A percentile compares a stretch with the other conserved stretches of the same genome.
Conservation (phyloP, 208 protist genomes). For the Borovskyia barvae region DNA sequence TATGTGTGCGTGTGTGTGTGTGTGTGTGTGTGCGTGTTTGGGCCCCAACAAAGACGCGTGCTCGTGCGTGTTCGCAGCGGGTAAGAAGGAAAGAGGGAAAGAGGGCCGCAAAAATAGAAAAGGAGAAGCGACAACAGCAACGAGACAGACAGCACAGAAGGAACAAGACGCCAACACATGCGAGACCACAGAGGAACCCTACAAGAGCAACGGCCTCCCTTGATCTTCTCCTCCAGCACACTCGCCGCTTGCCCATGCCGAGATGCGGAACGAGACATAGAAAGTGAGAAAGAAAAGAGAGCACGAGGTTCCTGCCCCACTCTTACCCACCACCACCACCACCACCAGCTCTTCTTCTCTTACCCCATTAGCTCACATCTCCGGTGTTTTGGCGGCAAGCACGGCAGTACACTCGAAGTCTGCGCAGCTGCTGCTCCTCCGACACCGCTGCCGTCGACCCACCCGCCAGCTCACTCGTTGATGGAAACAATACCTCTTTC, state of each 20-base stretch:
- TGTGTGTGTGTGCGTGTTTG: too few relatives aligned
- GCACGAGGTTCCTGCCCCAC: too few relatives aligned
- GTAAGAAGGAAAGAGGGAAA: background rate
- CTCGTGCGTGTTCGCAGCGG: too few relatives aligned
- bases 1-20: too few relatives aligned
- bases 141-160: background rate
- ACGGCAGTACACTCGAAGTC: constrained; percentile 15
- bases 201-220: too few relatives aligned
- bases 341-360: background rate
- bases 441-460: background rate
- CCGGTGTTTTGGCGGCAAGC: constrained; percentile 15
- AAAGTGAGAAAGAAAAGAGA: too few relatives aligned
- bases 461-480: background rate
- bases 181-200: too few relatives aligned
- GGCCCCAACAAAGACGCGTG: too few relatives aligned
- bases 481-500: background rate
- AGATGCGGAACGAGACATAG: too few relatives aligned
- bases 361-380: constrained; percentile 11
- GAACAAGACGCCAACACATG: background rate
- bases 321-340: background rate
- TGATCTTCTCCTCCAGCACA: too few relatives aligned
- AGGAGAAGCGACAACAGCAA: constrained; percentile 7
- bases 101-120: background rate
- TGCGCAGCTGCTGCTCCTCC: constrained; percentile 11
- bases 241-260: too few relatives aligned